Evolutionary conservation across 2,329 filamentous ascomycete genomes (phyloP).

Genomic region (Pseudocercospora eumusae): DNA sequence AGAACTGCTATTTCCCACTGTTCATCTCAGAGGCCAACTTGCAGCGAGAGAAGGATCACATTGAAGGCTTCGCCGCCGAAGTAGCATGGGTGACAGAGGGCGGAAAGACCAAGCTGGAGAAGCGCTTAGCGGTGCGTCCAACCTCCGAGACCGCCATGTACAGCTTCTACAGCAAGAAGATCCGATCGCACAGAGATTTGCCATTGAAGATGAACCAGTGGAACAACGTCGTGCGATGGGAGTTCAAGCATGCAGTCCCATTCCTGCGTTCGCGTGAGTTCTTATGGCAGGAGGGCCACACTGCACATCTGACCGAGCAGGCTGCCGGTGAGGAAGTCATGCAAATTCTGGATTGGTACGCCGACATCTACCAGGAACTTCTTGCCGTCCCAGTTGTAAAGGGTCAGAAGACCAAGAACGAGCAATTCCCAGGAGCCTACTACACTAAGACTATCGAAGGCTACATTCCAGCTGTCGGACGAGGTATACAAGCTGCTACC

Average conservation of each 20-base stretch:
- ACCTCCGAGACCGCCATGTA: constrained; percentile 85
- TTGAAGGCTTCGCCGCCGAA: constrained; percentile 97
- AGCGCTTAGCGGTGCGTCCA: constrained; percentile 68
- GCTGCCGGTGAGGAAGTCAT: constrained; percentile 82
- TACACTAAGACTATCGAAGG: constrained; percentile 97
- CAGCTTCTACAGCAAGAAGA: constrained; percentile 95
- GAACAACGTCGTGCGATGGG: constrained; percentile 95
- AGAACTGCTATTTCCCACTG: constrained; percentile 95
- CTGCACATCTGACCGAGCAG: constrained; percentile 82
- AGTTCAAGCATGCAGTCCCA: constrained; percentile 84
- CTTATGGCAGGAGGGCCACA: constrained; percentile 96
- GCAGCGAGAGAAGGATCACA: constrained; percentile 85
- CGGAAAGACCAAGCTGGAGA: constrained; percentile 90
- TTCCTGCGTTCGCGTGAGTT: constrained; percentile 95
- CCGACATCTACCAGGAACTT: constrained; percentile 87
- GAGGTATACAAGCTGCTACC: constrained; percentile 94
- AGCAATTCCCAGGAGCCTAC: constrained; percentile 95
- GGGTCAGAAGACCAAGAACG: constrained; percentile 92
- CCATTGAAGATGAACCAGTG: constrained; percentile 95
- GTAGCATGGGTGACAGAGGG: constrained; percentile 87
- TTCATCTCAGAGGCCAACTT: constrained; percentile 92
- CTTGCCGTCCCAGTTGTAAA: constrained; percentile 93
- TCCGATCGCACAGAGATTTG: constrained; percentile 91
- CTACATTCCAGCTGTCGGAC: constrained; percentile 92
- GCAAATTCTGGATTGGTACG: constrained; percentile 91